Percentiles rank a stretch among this genome's conserved stretches.
Evolutionary conservation across 257 asterid species (phyloP).

Genomic region (Orobanche coerulescens): DNA sequence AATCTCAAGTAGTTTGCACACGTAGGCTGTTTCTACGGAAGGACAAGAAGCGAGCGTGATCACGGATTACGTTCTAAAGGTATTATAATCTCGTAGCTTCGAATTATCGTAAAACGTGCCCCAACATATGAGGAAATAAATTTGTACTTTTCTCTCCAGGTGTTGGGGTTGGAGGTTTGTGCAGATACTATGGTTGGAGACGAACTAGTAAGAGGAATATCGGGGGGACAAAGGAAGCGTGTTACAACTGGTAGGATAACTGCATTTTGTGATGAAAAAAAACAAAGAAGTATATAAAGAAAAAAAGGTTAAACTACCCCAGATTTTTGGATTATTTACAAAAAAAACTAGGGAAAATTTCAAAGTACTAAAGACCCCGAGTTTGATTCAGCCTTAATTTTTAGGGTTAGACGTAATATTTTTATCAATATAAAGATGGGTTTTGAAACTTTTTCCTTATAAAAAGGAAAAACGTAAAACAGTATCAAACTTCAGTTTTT

Average conservation of each 20-base stretch:
- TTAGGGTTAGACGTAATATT: no score
- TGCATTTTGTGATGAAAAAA: not conserved
- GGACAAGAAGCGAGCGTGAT: conserved; percentile 37
- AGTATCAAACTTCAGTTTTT: no score
- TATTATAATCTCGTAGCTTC: conserved; percentile 10
- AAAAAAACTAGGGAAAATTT: not conserved
- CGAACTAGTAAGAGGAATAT: conserved; percentile 39
- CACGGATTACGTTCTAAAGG: conserved; percentile 46
- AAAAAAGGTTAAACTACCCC: not conserved
- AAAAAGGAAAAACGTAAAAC: no score
- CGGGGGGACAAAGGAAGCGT: conserved; percentile 47
- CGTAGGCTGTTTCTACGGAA: conserved; percentile 35
- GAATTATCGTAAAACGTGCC: not conserved
- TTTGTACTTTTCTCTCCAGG: conserved; percentile 20
- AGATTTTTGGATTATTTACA: not conserved
- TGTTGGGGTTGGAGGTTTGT: conserved; percentile 43
- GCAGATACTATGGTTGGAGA: conserved; percentile 51
- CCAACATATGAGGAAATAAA: not conserved
- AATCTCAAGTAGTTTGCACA: not conserved
- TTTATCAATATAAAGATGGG: no score
- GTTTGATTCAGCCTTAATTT: not conserved
- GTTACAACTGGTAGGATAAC: conserved; percentile 33
- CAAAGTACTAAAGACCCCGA: not conserved
- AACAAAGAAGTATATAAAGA: not conserved
- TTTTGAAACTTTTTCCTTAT: no score